Evolutionary conservation across 163 green algal species (phyloP).

Genomic region (Chlorella variabilis): DNA sequence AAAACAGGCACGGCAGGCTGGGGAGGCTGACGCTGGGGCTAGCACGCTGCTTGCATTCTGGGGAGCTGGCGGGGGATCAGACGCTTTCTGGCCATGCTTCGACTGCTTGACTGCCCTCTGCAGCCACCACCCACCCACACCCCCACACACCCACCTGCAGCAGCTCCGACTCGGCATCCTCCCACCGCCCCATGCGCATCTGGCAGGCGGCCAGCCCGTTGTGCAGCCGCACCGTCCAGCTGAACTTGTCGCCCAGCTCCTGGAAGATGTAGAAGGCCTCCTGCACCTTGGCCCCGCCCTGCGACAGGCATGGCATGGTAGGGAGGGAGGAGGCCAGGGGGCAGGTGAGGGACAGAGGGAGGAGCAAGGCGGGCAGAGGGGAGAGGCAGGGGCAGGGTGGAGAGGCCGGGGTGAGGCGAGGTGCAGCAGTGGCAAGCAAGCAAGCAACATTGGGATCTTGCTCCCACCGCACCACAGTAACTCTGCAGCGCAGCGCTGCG

Average conservation of each 20-base stretch:
- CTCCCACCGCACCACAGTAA: too few species aligned
- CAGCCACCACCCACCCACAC: too few species aligned
- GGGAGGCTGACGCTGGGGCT: too few species aligned
- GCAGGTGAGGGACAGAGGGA: neutral
- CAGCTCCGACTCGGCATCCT: conserved; percentile 94
- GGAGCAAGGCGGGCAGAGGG: too few species aligned
- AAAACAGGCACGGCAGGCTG: too few species aligned
- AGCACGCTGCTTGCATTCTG: too few species aligned
- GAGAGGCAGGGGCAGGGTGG: too few species aligned
- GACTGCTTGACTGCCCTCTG: too few species aligned
- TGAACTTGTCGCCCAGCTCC: conserved; percentile 97
- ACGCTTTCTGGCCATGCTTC: too few species aligned
- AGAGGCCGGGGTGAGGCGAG: neutral
- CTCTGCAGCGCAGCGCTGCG: too few species aligned
- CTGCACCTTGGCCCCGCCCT: conserved; percentile 93
- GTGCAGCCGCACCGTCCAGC: conserved; percentile 90
- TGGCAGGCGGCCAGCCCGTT: conserved; percentile 89
- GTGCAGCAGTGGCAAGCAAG: neutral
- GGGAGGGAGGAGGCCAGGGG: neutral
- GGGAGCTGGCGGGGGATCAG: too few species aligned
- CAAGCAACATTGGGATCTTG: neutral
- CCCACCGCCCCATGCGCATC: conserved; percentile 91
- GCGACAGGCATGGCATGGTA: neutral
- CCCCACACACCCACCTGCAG: conserved; percentile 60
- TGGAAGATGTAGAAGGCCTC: conserved; percentile 96